Base-by-base conservation (phyloP, 2,329 filamentous ascomycete species). In the Fusarium sacchari region DNA sequence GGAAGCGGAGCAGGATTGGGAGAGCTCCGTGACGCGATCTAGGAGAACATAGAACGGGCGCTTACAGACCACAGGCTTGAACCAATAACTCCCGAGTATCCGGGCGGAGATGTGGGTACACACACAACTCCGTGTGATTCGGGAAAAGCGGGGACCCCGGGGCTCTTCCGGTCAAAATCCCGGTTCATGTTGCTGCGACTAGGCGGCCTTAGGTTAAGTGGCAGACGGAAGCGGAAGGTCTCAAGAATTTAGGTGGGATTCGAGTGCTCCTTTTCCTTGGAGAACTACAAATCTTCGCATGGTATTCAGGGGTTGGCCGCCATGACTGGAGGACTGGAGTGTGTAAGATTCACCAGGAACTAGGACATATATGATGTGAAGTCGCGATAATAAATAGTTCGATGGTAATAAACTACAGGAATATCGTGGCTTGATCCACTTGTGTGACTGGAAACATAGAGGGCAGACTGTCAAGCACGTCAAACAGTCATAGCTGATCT, bases 121-220 rank as follows among this genome's bases (percentile, higher is more conserved):
- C 40, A 24, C 18, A 37, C 37, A 26, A 14, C 34, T 60, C 64
- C 64, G 55, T 39, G 37, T 37, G 56, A 43, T n/a, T 64, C 64
- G 66, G 65, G 65, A 58, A 52, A 42, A 69, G 67, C 52, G 67
- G 67, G 10, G 17, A 36, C 2, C 24, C 8, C 30, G 32, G 18
- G 18, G 11, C 32, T 18, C 14, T 18, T 26, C 43, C 66, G 66
- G 34, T 18, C 18, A 34, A 7, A 18, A 17, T 34, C 5, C 22
- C 47, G 47, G 64, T 22, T 42, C 28, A 32, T 34, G 20, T 5
- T 14, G 9, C 13, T 26, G 22, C 17, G n/a, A 24, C 22, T 39
- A 18, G 30, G 15, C 40, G 26, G 20, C 34, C 13, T 18, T 32
- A 9, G 15, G 11, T 17, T 9, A 26, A 37, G 22, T 11, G 5